Conservation (phyloP, 1,284 basidiomycete species). For the Mycena citricolor region DNA sequence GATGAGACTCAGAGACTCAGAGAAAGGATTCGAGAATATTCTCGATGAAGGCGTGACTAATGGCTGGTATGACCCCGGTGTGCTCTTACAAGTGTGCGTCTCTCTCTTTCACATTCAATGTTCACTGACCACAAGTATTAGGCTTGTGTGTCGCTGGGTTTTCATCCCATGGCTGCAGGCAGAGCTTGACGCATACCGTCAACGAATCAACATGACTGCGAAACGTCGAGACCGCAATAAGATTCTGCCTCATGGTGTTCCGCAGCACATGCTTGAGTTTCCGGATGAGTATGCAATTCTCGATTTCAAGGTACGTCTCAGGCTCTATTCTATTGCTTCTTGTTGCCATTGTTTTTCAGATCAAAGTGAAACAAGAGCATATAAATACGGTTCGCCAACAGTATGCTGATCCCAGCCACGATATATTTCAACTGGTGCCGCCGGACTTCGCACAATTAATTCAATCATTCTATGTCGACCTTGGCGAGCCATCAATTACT, state of each 20-base stretch:
- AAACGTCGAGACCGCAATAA: constrained; percentile 31
- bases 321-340: not conserved
- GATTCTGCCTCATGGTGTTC: constrained; percentile 33
- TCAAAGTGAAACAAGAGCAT: not conserved
- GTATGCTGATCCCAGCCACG: not conserved
- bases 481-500: not conserved
- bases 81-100: constrained; percentile 32
- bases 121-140: constrained; percentile 16
- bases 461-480: not conserved
- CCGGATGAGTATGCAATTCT: constrained; percentile 5
- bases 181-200: constrained; percentile 33
- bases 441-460: constrained; percentile 5
- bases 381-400: not conserved
- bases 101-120: too few relatives aligned
- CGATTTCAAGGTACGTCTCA: constrained; percentile 7
- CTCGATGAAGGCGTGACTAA: constrained; percentile 31
- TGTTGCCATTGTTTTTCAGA: not conserved
- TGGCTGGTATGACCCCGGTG: constrained; percentile 32
- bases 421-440: constrained; percentile 7
- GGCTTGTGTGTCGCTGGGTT: constrained; percentile 37
- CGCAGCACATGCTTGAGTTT: constrained; percentile 8
- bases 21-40: constrained; percentile 32
- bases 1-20: too few relatives aligned
- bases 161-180: constrained; percentile 39
- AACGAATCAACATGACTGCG: constrained; percentile 26